A percentile compares a stretch with the other conserved stretches of the same genome.
phyloP scores from a whole-genome alignment of 495 filamentous ascomycete genomes.

The Podospora bellae-mahoneyi region DNA sequence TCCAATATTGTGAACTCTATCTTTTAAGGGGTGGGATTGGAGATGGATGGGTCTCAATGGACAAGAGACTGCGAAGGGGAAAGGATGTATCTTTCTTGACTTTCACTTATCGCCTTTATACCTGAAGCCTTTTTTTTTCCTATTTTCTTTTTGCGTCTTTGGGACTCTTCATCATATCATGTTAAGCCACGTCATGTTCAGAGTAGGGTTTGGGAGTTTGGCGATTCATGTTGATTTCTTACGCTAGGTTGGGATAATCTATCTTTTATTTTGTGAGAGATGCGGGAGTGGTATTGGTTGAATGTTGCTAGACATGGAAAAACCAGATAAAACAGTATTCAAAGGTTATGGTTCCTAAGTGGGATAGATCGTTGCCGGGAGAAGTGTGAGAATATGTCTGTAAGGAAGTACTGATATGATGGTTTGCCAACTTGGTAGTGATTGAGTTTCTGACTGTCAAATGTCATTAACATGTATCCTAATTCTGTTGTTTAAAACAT shows the following conservation, averaged over 20 bases:
- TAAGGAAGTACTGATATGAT: too few species aligned
- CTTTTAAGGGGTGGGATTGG: constrained; percentile 52
- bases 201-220: not conserved
- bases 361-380: too few species aligned
- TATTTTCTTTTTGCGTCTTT: not conserved
- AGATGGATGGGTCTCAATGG: not conserved
- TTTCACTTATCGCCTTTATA: not conserved
- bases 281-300: not conserved
- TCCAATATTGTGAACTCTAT: constrained; percentile 90
- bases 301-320: not conserved
- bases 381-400: too few species aligned
- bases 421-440: too few species aligned
- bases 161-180: not conserved
- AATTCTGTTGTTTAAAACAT: not conserved
- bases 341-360: not conserved
- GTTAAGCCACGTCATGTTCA: not conserved
- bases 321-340: not conserved
- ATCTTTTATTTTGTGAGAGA: not conserved
- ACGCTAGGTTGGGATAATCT: not conserved
- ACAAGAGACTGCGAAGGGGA: not conserved
- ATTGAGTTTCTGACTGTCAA: too few species aligned
- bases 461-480: not conserved
- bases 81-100: not conserved
- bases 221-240: not conserved
- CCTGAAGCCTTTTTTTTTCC: not conserved